phyloP scores from a whole-genome alignment of 1,284 basidiomycete species.

The Austroboletus niveus region DNA sequence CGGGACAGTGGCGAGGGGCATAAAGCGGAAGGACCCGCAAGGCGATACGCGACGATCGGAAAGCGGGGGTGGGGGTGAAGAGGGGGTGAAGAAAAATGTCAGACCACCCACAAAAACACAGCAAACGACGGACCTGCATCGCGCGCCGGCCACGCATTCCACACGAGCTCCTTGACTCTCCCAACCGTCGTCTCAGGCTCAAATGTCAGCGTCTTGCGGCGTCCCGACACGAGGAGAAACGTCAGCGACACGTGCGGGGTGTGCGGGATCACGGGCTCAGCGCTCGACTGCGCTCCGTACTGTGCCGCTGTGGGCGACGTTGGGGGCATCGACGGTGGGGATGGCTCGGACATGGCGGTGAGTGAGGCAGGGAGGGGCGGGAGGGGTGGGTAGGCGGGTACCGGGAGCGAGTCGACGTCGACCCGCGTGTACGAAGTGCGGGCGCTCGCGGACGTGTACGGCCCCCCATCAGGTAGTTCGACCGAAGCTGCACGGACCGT shows the following conservation, averaged over 20 bases:
- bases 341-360: neutral
- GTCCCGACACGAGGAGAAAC: conserved; percentile 76
- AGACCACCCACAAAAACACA: too few relatives aligned
- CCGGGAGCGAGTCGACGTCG: conserved; percentile 24
- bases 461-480: conserved; percentile 9
- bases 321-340: neutral
- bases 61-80: neutral
- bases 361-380: conserved; percentile 13
- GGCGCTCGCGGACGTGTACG: conserved; percentile 31
- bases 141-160: conserved; percentile 83
- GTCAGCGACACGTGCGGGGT: conserved; percentile 67
- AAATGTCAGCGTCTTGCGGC: conserved; percentile 71
- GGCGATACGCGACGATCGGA: neutral
- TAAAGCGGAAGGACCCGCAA: neutral
- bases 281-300: neutral
- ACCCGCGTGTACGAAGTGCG: conserved; percentile 33
- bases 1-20: neutral
- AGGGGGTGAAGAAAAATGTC: too few relatives aligned
- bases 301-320: neutral
- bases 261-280: conserved; percentile 41
- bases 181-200: conserved; percentile 78
- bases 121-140: conserved; percentile 22
- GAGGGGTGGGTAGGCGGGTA: conserved; percentile 21
- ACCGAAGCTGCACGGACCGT: neutral
- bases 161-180: conserved; percentile 80